Base-by-base conservation (phyloP, 768 basidiomycete genomes). In the Hericium erinaceus region DNA sequence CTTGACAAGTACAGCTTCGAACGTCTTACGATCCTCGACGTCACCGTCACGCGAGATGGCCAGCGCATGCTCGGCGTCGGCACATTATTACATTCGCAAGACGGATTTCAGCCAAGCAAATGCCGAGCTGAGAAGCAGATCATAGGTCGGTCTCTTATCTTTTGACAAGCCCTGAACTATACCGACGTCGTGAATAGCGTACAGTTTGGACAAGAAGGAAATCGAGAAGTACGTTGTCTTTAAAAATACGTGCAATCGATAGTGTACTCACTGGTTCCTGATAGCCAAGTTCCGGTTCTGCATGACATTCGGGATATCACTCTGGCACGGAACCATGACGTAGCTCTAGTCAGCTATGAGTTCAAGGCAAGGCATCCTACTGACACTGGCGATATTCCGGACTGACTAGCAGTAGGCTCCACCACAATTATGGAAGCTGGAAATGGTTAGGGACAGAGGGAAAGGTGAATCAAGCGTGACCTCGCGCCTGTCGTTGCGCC, bases 371-470 rank as follows among this genome's bases (percentile, higher is more conserved):
- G 71, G 46, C 11, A 6, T 4, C 20, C 48, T 48, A 6, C 8
- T 28, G 15, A 9, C 16, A 20, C 2, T 37, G 46, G 15, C 33
- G 6, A 6, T 44, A 39, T 24, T 20, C 26, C 44, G 49, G 24
- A 5, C 5, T 9, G 44, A 12, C 52, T 18, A 33, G 52, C 55
- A 15, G 12, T 60, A 87, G 86, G 80, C 84, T 4, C 80, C 86
- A n/a, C 87, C 89, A 7, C 87, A 89, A 66, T 72, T 89, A 3
- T 90, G 87, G 87, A 83, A 80, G 68, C 68, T 90, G 50, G 84
- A 88, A 52, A 66, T 80, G 22, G 71, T 87, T 26, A 82, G 80
- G 67, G 83, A 85, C 58, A 70, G 75, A 60, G 58, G 44, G 20
- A 75, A 75, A 72, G 76, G 24, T 73, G 72, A 41, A 70, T 62